Evolutionary conservation across 202 grass and related monocot genomes (phyloP), one percentile per base, ranked within the genome.

Genomic region (Eragrostis tef): DNA sequence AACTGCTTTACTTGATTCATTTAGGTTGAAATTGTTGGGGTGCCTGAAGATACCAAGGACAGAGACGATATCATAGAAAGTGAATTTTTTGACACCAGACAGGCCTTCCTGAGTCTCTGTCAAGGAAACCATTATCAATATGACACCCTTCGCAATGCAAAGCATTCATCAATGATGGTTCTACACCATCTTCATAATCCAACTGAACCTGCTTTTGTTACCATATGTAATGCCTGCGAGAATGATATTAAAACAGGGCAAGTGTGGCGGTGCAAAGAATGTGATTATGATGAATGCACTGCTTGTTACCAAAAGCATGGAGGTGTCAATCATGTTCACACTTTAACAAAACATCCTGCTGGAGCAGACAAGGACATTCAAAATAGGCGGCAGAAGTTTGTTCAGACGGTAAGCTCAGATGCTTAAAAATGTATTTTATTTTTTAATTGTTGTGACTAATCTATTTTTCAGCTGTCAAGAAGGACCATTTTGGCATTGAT

Each of bases 121-220:
- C 94, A 97, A 81, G 94, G 94, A 82, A 94, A 97, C 69, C 79
- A 91, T 80, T 94, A 97, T 89, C 94, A 97, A 88, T 87, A 93
- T 72, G 90, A 97, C 56, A 97, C 94, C 52, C 86, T 97, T 74
- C 92, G 94, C 12, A 79, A 84, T 75, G 94, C 94, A 69, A 94
- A 97, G 69, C 94, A 97, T 82, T 97, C 94, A 4, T 89, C 94
- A 42, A 94, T 97, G 90, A 97, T 97, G 94, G 78, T 97, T 56
- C 72, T 97, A 53, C 94, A 97, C 84, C 94, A 97, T 83, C 92
- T 97, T 61, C 94, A 97, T 85, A 93, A 97, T 84, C 94, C 92
- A 56, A 91, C 92, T 57, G 92, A 85, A 42, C 88, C 90, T 11
- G 94, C 94, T 53, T 94, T 93, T 75, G 79, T 93, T 20, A 93